Evolutionary conservation across 2,329 filamentous ascomycete species (phyloP).

Genomic region (Hirsutella rhossiliensis): DNA sequence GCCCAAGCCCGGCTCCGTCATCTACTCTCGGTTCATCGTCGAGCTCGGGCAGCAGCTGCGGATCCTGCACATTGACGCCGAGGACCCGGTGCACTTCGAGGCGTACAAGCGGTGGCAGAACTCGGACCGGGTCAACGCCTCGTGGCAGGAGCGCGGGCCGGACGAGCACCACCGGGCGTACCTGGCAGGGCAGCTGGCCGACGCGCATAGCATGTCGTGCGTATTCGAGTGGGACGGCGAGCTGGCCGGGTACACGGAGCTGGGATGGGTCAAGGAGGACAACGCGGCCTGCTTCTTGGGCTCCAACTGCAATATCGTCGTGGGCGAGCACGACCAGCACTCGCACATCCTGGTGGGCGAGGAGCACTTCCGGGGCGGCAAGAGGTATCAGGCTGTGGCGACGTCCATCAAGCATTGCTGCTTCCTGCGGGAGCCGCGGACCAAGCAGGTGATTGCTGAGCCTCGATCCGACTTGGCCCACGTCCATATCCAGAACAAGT

Average conservation of each 20-base stretch:
- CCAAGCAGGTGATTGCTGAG: slow-evolving; percentile 13
- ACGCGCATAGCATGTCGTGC: slow-evolving; percentile 15
- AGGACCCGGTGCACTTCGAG: slow-evolving; percentile 12
- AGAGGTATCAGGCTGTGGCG: slow-evolving; percentile 13
- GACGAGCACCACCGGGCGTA: slow-evolving; percentile 15
- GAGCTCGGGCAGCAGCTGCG: slow-evolving; percentile 11
- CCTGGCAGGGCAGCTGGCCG: slow-evolving; percentile 11
- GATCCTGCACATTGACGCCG: slow-evolving; percentile 14
- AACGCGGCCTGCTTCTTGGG: slow-evolving; percentile 15
- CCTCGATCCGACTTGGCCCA: slow-evolving; percentile 11
- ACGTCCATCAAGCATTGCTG: slow-evolving; percentile 15
- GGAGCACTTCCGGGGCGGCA: slow-evolving; percentile 13
- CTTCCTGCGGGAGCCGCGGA: slow-evolving; percentile 15
- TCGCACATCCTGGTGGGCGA: slow-evolving; percentile 14
- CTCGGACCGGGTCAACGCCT: slow-evolving; percentile 15
- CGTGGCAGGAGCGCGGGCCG: slow-evolving; percentile 13
- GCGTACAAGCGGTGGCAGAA: slow-evolving; percentile 14
- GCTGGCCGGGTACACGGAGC: slow-evolving; percentile 14
- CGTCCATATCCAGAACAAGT: slow-evolving; percentile 13
- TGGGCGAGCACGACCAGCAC: slow-evolving; percentile 16
- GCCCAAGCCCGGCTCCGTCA: slow-evolving; percentile 10
- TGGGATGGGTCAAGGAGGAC: slow-evolving; percentile 15
- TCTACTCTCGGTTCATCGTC: slow-evolving; percentile 15
- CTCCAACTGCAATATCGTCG: slow-evolving; percentile 15
- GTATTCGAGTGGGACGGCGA: slow-evolving; percentile 16